Percentiles rank a stretch among this genome's conserved stretches.
phyloP scores from a whole-genome alignment of 108 stramenopile species.

The Stephanodiscus triporus region DNA sequence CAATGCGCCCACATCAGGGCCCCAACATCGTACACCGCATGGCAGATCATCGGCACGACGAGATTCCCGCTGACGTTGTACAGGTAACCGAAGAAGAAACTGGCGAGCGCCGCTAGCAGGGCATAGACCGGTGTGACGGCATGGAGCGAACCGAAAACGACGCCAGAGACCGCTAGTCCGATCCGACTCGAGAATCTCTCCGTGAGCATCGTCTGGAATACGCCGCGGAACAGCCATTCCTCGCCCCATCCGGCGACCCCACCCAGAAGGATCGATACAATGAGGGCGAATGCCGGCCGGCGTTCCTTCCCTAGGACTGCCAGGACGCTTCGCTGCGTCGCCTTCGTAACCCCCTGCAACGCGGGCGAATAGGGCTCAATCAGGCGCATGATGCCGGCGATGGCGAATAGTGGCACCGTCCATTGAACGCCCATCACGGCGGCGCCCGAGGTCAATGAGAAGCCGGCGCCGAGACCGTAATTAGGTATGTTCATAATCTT shows the following conservation, averaged over 20 bases:
- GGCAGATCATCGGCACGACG: conserved; percentile 77
- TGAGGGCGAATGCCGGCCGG: conserved; percentile 56
- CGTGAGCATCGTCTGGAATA: conserved; percentile 65
- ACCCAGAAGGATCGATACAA: conserved; percentile 61
- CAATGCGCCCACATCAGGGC: conserved; percentile 84
- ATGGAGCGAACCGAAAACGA: conserved; percentile 83
- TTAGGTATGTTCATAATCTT: conserved; percentile 59
- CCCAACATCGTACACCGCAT: conserved; percentile 84
- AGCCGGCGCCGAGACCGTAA: conserved; percentile 62
- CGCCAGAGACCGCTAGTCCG: conserved; percentile 56
- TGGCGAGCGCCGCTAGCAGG: conserved; percentile 68
- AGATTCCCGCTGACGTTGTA: conserved; percentile 65
- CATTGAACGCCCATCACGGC: conserved; percentile 50
- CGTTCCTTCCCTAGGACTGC: conserved; percentile 66
- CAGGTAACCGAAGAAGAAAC: conserved; percentile 83
- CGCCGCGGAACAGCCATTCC: conserved; percentile 89
- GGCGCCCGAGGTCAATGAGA: conserved; percentile 30
- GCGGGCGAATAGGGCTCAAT: conserved; percentile 71
- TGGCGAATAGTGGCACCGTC: conserved; percentile 61
- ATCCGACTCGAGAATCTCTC: conserved; percentile 31
- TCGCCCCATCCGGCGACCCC: conserved; percentile 84
- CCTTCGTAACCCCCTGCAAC: conserved; percentile 72
- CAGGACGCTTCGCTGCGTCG: conserved; percentile 79
- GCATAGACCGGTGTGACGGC: conserved; percentile 90
- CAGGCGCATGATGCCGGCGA: conserved; percentile 57